Evolutionary conservation across 164 flowering plant species (phyloP).

Genomic region (Houttuynia cordata): DNA sequence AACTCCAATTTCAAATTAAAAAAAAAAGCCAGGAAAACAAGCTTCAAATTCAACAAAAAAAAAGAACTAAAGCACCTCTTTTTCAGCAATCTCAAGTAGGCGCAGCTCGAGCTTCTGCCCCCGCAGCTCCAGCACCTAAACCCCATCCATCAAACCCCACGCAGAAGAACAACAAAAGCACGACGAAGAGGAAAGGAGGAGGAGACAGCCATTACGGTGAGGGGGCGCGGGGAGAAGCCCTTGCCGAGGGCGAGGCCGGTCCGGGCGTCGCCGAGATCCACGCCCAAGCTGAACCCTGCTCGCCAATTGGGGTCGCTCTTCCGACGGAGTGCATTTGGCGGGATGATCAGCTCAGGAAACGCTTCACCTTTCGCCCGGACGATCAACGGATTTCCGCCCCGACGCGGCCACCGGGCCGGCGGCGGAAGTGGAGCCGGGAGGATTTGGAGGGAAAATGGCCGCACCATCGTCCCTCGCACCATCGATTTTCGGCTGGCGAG

Average conservation of each 20-base stretch:
- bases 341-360: constrained; percentile 21
- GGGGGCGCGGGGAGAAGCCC: constrained; percentile 73
- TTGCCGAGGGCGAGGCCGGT: constrained; percentile 89
- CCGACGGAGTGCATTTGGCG: constrained; percentile 65
- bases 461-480: neutral
- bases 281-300: constrained; percentile 76
- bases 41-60: neutral
- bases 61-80: constrained; percentile 27
- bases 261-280: constrained; percentile 70
- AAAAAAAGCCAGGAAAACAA: neutral
- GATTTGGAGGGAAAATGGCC: neutral
- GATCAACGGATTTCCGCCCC: neutral
- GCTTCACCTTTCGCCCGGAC: neutral
- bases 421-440: neutral
- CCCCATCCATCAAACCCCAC: constrained; percentile 1
- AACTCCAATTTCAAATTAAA: neutral
- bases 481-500: no score
- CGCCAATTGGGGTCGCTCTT: constrained; percentile 44
- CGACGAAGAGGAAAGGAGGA: neutral
- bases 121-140: constrained; percentile 61
- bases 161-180: neutral
- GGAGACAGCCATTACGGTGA: constrained; percentile 25
- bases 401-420: neutral
- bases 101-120: constrained; percentile 71
- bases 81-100: constrained; percentile 63